These are phyloP conservation scores for Fraxinus angustifolia DNA, from an alignment of 305 asterid genomes.

Conservation along the genomic window DNA sequence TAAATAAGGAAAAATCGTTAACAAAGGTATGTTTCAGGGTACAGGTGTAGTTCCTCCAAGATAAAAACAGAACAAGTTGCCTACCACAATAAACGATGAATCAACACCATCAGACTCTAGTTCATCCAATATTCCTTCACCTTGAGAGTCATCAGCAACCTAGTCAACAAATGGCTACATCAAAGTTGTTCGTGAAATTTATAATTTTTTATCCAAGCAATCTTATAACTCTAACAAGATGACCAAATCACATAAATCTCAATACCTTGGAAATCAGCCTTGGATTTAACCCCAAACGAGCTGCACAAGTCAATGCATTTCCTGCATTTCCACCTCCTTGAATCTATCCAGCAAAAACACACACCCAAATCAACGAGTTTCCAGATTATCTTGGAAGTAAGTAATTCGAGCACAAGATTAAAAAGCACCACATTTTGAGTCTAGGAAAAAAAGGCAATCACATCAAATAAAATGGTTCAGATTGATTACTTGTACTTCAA, in stretches of 20 bases:
- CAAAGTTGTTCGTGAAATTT: neutral
- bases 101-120: slow-evolving; percentile 82
- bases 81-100: slow-evolving; percentile 75
- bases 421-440: neutral
- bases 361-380: neutral
- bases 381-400: neutral
- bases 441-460: neutral
- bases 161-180: slow-evolving; percentile 27
- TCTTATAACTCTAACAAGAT: slow-evolving; percentile 4
- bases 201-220: neutral
- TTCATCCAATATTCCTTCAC: slow-evolving; percentile 78
- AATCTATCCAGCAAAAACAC: slow-evolving; percentile 33
- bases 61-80: slow-evolving; percentile 5
- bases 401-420: neutral
- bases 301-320: slow-evolving; percentile 86
- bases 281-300: slow-evolving; percentile 79
- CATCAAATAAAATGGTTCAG: neutral
- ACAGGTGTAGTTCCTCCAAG: neutral
- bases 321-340: slow-evolving; percentile 98
- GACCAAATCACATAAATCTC: slow-evolving; percentile 13
- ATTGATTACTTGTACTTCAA: neutral
- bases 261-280: slow-evolving; percentile 80
- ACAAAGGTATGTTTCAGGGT: neutral
- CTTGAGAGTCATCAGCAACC: slow-evolving; percentile 94
- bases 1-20: neutral